Conservation (phyloP, 2,329 filamentous ascomycete species). For the Pseudogymnoascus verrucosus region DNA sequence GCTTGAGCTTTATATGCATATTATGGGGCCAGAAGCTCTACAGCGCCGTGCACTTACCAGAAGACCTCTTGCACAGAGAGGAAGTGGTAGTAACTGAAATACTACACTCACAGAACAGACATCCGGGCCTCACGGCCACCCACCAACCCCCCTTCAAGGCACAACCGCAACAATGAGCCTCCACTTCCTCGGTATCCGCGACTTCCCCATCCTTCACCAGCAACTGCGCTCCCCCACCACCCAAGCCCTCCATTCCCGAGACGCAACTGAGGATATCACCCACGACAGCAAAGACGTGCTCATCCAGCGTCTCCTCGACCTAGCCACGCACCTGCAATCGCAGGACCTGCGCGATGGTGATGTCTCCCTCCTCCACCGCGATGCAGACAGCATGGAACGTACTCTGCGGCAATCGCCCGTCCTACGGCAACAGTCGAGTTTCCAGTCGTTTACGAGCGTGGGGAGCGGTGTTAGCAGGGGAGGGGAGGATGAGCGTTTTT, state of each 20-base stretch:
- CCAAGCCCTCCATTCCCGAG: conserved; percentile 8
- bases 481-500: conserved; percentile 17
- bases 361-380: conserved; percentile 27
- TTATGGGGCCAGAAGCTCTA: background rate
- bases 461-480: conserved; percentile 16
- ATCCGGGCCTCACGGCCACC: background rate
- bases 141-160: background rate
- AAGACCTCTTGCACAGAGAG: background rate
- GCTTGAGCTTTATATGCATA: background rate
- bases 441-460: conserved; percentile 9
- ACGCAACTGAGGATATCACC: conserved; percentile 15
- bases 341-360: conserved; percentile 24
- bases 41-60: background rate
- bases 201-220: conserved; percentile 21
- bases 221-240: conserved; percentile 19
- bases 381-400: conserved; percentile 32
- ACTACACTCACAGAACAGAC: background rate
- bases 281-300: conserved; percentile 28
- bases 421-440: conserved; percentile 15
- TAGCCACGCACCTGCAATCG: conserved; percentile 26
- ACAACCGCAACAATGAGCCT: conserved; percentile 20
- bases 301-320: conserved; percentile 27
- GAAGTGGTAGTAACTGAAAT: background rate
- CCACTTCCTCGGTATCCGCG: conserved; percentile 21
- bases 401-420: conserved; percentile 17